Base-by-base conservation (phyloP, 169 alveolate species). In the Cryptosporidium meleagridis region DNA sequence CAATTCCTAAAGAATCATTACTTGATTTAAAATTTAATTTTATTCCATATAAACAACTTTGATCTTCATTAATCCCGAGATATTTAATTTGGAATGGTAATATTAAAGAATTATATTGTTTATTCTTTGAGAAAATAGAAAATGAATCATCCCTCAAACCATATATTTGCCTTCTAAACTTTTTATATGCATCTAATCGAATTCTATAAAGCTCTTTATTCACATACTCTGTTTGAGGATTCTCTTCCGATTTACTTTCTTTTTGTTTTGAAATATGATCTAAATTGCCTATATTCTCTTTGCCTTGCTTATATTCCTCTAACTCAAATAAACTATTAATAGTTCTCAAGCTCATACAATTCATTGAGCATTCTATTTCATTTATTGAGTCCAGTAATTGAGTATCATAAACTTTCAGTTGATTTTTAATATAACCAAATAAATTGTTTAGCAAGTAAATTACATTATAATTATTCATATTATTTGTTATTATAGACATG, bases 51-150 rank as follows among this genome's bases (percentile, higher is more conserved):
- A 80, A 14, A 26, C 75, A 62, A 21, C 65, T 62, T 9, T 61
- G 39, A 0, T 12, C 8, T 3, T 62, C 68, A 26, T 80, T 41
- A 4, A 33, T 62, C n/a, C 41, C 84, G 9, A 70, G 14, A 45
- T 44, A 80, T 62, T 7, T 80, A 33, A 80, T 31, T 62, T 62
- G 73, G 55, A 80, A 80, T 35, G 89, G 89, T 23, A 80, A 67
- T 23, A 67, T 80, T 26, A 80, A 35, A 29, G 67, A 10, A 29
- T 41, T 44, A 23, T 41, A 0, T 18, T 80, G 53, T 23, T 10
- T 18, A 41, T 31, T 72, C 51, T 55, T 48, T 31, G 58, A 48
- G 41, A 61, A 80, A 39, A 80, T 44, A 18, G 75, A 62, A 45
- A 65, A 59, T 10, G 89, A 62, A 16, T 59, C 72, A 62, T 80